Evolutionary conservation across 23 red algal genomes (phyloP).

Genomic region (Agarophyton chilense): DNA sequence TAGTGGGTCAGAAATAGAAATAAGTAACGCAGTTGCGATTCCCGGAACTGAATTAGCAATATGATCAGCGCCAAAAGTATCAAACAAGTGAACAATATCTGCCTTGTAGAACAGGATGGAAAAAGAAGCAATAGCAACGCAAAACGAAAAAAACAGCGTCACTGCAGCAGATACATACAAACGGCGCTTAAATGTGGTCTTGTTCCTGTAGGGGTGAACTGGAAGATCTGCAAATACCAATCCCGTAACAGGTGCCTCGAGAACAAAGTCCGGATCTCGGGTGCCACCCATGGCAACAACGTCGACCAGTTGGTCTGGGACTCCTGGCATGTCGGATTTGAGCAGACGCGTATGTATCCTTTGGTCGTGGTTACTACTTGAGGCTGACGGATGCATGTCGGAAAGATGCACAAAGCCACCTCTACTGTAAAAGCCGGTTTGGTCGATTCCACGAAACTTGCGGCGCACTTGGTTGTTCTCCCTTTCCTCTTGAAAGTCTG

Average conservation of each 20-base stretch:
- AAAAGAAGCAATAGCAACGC: slow-evolving; percentile 36
- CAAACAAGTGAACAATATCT: slow-evolving; percentile 25
- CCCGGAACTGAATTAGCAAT: slow-evolving; percentile 55
- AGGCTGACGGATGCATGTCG: slow-evolving; percentile 21
- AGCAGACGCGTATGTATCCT: background rate
- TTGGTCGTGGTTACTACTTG: background rate
- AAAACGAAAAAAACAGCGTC: slow-evolving; percentile 44
- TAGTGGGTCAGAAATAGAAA: slow-evolving; percentile 58
- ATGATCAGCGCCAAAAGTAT: slow-evolving; percentile 31
- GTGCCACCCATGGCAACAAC: slow-evolving; percentile 44
- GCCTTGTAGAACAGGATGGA: slow-evolving; percentile 43
- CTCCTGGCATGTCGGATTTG: background rate
- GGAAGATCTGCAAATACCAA: slow-evolving; percentile 57
- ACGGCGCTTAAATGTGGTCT: background rate
- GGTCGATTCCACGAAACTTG: slow-evolving; percentile 49
- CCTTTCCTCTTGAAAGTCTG: slow-evolving; percentile 34
- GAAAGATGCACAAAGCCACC: slow-evolving; percentile 70
- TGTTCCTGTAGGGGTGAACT: slow-evolving; percentile 33
- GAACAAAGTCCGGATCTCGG: slow-evolving; percentile 41
- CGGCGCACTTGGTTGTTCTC: slow-evolving; percentile 34
- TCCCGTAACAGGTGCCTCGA: slow-evolving; percentile 59
- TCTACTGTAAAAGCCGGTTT: slow-evolving; percentile 48
- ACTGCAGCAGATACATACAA: slow-evolving; percentile 33
- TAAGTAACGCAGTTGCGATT: slow-evolving; percentile 59
- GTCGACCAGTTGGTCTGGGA: slow-evolving; percentile 6